phyloP scores from a whole-genome alignment of 306 rosid genomes.

The Citrullus mucosospermus region DNA sequence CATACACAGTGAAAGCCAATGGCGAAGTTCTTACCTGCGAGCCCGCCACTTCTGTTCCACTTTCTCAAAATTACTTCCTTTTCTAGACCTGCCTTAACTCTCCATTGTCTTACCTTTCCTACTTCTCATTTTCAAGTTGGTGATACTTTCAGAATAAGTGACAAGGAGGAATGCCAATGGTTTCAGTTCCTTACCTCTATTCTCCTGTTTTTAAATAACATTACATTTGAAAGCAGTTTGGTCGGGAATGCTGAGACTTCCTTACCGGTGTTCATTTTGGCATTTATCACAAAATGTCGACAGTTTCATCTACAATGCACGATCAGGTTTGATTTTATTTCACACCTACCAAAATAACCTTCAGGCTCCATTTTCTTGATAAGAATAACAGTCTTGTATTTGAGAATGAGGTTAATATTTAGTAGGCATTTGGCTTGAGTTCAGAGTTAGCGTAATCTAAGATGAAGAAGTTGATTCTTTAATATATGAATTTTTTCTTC shows the following conservation, averaged over 20 bases:
- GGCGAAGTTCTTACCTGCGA: constrained; percentile 61
- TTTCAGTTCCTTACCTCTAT: background rate
- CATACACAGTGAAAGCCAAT: constrained; percentile 59
- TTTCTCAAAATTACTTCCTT: constrained; percentile 75
- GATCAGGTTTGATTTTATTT: background rate
- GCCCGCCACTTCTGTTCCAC: constrained; percentile 54
- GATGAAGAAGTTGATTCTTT: too few species aligned
- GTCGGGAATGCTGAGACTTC: background rate
- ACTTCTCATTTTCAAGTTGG: background rate
- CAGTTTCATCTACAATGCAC: background rate
- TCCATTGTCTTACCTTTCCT: background rate
- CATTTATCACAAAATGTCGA: background rate
- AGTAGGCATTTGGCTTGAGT: background rate
- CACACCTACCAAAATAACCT: background rate
- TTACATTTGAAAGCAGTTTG: background rate
- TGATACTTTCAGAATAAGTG: constrained; percentile 1
- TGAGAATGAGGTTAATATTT: background rate
- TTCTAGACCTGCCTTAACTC: constrained; percentile 13
- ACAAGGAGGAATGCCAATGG: background rate
- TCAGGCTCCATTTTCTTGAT: background rate
- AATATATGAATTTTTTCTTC: background rate
- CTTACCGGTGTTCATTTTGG: background rate
- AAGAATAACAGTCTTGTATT: background rate
- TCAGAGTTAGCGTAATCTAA: background rate
- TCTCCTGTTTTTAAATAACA: background rate